Evolutionary conservation across 208 protist genomes (phyloP).

Genomic region (Trypanosoma boissoni): DNA sequence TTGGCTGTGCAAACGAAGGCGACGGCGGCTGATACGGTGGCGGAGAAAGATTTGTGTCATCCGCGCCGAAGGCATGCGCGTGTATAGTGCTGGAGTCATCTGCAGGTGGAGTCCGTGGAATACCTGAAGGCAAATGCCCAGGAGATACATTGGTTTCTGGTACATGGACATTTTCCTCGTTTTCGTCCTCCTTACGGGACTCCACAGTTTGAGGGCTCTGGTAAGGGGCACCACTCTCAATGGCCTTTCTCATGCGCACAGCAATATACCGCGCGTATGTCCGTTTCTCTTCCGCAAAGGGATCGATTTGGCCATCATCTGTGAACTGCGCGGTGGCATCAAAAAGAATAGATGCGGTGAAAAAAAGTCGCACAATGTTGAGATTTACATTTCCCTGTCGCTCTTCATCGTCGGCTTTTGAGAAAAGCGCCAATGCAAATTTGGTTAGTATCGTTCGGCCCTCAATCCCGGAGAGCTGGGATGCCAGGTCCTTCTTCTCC

Average conservation of each 20-base stretch:
- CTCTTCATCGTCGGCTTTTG: constrained; percentile 76
- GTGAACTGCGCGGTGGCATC: constrained; percentile 83
- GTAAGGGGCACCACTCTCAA: constrained; percentile 51
- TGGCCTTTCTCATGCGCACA: constrained; percentile 63
- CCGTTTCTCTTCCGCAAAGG: constrained; percentile 59
- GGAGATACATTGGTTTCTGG: neutral
- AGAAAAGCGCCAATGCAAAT: constrained; percentile 67
- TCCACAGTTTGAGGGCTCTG: constrained; percentile 37
- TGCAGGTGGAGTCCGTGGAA: neutral
- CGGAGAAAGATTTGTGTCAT: no score
- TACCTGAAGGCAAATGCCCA: no score
- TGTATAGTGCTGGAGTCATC: no score
- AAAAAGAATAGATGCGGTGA: constrained; percentile 61
- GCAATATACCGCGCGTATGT: constrained; percentile 83
- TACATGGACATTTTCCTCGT: constrained; percentile 1
- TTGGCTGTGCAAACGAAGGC: no score
- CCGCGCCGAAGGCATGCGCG: no score
- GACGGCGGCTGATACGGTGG: no score
- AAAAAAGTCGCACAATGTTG: constrained; percentile 66
- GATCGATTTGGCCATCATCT: constrained; percentile 52
- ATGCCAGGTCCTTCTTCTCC: constrained; percentile 36
- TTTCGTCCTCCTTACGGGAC: neutral
- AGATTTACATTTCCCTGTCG: constrained; percentile 37
- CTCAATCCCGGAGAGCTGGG: constrained; percentile 34
- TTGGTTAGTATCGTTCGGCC: constrained; percentile 66